Percentiles rank a stretch among this genome's conserved stretches.
These are phyloP conservation scores for Suzukiozyma palmioleophila DNA, from an alignment of 1,139 yeast genomes.

Conservation along the genomic window DNA sequence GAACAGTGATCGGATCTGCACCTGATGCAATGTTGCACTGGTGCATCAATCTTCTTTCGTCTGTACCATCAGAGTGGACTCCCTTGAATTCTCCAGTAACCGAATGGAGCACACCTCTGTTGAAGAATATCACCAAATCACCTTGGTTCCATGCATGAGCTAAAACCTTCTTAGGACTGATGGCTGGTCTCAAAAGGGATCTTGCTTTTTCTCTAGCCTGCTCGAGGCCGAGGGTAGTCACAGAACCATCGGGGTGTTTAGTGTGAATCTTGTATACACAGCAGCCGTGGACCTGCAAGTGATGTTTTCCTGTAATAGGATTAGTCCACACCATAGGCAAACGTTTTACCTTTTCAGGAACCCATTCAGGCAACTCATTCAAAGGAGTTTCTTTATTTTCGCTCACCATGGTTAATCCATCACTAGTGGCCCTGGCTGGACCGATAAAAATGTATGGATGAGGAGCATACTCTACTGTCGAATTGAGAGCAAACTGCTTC, in stretches of 20 bases:
- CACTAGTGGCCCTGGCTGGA: constrained; percentile 75
- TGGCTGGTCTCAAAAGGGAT: constrained; percentile 79
- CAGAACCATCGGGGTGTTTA: constrained; percentile 48
- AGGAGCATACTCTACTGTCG: constrained; percentile 83
- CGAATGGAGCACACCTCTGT: constrained; percentile 86
- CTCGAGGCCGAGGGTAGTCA: constrained; percentile 48
- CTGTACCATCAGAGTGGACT: constrained; percentile 41
- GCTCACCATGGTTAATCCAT: constrained; percentile 79
- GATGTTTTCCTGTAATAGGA: constrained; percentile 80
- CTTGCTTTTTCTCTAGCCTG: constrained; percentile 72
- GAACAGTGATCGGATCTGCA: constrained; percentile 47
- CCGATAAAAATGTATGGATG: constrained; percentile 85
- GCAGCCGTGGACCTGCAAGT: constrained; percentile 82
- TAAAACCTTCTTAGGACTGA: constrained; percentile 65
- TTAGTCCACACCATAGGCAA: constrained; percentile 90
- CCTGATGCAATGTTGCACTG: constrained; percentile 90
- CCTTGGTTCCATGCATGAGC: constrained; percentile 82
- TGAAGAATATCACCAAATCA: constrained; percentile 78
- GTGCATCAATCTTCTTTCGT: constrained; percentile 82
- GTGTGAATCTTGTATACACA: constrained; percentile 68
- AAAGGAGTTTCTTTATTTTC: constrained; percentile 69
- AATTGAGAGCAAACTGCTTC: constrained; percentile 64
- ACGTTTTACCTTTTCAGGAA: constrained; percentile 63
- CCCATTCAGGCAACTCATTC: constrained; percentile 77
- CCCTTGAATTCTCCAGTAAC: constrained; percentile 81